Evolutionary conservation across 495 filamentous ascomycete genomes (phyloP), one percentile per base, ranked within the genome.

Genomic region (Immersiella caudata): DNA sequence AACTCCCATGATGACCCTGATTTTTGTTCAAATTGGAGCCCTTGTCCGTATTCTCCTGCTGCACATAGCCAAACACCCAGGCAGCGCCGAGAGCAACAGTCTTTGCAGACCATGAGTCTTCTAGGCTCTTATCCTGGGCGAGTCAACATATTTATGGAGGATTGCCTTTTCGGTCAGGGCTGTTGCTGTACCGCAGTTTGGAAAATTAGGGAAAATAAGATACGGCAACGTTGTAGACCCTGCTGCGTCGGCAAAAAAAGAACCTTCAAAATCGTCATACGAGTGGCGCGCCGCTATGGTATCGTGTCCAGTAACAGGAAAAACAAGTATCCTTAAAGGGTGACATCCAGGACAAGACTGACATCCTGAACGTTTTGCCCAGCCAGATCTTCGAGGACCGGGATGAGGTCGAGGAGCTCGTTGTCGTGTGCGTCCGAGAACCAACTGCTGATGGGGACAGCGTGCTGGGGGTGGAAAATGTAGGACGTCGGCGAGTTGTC

Each of bases 401-500:
- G 95, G 75, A 99, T 99, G 68, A 99, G 84, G 76, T 99, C 95
- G 72, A 99, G 85, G 66, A 99, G 87, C 84, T 99, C 95, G 79
- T 99, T 99, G 82, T 99, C 95, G 80, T 99, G 95, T 65, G 96
- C 95, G 81, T 99, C 95, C 73, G 94, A 97, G 83, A 99, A 99
- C 95, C 95, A 99, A 85, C 94, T 97, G 86, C 94, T 97, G 81
- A 99, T 99, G 24, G 95, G 95, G 55, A 99, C 95, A 65, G 95
- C 95, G 79, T 99, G 95, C 82, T 99, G 94, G 16, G 96, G 95
- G 73, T 99, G 95, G 84, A 99, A 99, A 74, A 98, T 98, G 80
- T 99, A 99, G 22, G 94, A 97, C 18, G 96, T 99, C 20, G 95
- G 96, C 24, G 95, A 98, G 79, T 99, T 99, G 81, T 99, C 95